phyloP scores from a whole-genome alignment of 306 rosid genomes.

The Dryas alaskensis region DNA sequence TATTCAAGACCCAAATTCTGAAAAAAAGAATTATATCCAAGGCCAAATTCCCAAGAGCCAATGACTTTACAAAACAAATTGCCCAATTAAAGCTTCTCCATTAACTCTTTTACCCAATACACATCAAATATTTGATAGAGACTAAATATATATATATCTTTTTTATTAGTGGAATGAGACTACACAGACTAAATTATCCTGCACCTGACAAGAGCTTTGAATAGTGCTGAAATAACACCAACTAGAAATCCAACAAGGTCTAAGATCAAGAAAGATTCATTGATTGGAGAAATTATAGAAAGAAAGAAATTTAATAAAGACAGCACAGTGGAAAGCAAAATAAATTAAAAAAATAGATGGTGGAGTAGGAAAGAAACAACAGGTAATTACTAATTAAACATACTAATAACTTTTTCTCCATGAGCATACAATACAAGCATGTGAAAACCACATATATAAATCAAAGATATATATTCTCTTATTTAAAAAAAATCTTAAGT shows the following conservation, averaged over 20 bases:
- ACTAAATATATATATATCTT: background rate
- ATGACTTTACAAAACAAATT: conserved; percentile 15
- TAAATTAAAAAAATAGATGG: background rate
- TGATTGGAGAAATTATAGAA: background rate
- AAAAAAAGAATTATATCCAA: background rate
- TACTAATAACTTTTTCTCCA: background rate
- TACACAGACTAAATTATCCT: background rate
- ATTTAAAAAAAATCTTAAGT: background rate
- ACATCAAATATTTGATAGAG: conserved; percentile 1
- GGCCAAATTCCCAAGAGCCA: conserved; percentile 2
- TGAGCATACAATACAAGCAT: background rate
- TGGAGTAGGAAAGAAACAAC: background rate
- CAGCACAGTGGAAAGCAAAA: background rate
- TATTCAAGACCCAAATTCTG: background rate
- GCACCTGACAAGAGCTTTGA: background rate
- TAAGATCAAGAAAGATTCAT: too few species aligned
- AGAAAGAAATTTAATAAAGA: background rate
- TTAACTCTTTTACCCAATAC: background rate
- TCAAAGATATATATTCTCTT: background rate
- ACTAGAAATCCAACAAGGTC: background rate
- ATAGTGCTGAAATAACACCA: background rate
- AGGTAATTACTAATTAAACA: background rate
- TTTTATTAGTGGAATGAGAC: background rate
- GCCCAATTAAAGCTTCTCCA: conserved; percentile 9
- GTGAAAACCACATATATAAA: background rate